Evolutionary conservation across 177 flowering plant species (phyloP), one percentile per base, ranked within the genome.

Genomic region (Vitis hybrid): DNA sequence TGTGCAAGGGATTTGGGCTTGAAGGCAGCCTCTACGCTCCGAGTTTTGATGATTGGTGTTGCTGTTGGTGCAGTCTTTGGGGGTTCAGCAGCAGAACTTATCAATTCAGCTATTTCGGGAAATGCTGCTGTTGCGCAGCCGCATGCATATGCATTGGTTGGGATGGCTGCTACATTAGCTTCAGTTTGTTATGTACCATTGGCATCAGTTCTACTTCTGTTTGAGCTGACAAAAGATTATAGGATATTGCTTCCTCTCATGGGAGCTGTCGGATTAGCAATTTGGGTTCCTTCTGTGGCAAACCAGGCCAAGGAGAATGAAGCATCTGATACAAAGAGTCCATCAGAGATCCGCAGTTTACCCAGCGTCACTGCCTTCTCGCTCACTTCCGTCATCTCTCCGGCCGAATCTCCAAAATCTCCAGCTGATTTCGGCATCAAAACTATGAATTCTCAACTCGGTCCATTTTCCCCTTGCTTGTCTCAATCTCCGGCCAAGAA

Each of bases 241-340:
- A 83, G 91, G 78, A 96, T 96, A 73, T 80, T 96, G 85, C 99
- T 96, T 79, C 99, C 98, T 14, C 94, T 96, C 67, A 91, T 93
- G 99, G 99, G 99, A 11, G 98, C 99, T 69, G 99, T 95, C 85
- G 99, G 99, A 76, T 82, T 95, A 68, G 99, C 99, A 62, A 95
- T 95, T 78, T 95, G 99, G 98, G 98, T 95, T 60, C 99, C 98
- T 34, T 95, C 99, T 23, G 89, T 95, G 30, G 62, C 94, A 72
- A 89, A 91, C 75, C 96, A 93, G 71, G 70, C 77, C 30, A 90
- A 87, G 82, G 98, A 91, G 78, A 51, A 52, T 34, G 96, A 90
- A 67, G 56, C 81, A 66, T 78, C 89, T 67, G 94, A 87, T 69
- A 32, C 81, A 60, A 85, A 82, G 79, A 75, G 32, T 57, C 54